phyloP scores from a whole-genome alignment of 345 rosid species.

The Salix purpurea region DNA sequence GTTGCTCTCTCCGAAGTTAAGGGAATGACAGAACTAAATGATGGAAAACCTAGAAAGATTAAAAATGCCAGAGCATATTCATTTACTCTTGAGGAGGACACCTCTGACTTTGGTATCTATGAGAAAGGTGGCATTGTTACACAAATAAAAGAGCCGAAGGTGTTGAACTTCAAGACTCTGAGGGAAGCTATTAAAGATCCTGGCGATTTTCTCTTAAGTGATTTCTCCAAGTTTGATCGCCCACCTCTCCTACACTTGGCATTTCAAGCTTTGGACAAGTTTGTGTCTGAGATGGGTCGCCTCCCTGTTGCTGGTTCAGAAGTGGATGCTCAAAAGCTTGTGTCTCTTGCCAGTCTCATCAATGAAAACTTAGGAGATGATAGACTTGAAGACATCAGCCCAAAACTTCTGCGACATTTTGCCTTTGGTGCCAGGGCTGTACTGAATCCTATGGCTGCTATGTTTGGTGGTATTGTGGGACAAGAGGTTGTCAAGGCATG shows the following conservation, averaged over 20 bases:
- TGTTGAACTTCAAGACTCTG: slow-evolving; percentile 76
- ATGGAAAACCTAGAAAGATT: slow-evolving; percentile 94
- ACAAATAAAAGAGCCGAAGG: slow-evolving; percentile 86
- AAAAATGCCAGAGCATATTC: slow-evolving; percentile 85
- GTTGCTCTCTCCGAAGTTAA: slow-evolving; percentile 94
- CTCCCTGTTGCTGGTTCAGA: slow-evolving; percentile 86
- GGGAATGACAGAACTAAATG: slow-evolving; percentile 89
- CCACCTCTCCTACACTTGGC: slow-evolving; percentile 91
- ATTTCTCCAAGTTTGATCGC: slow-evolving; percentile 87
- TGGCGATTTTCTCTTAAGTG: slow-evolving; percentile 90
- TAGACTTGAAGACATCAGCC: slow-evolving; percentile 63
- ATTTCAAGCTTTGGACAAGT: slow-evolving; percentile 85
- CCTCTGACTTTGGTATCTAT: slow-evolving; percentile 55
- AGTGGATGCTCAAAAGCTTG: slow-evolving; percentile 74
- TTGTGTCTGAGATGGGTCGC: slow-evolving; percentile 56
- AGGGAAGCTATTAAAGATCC: slow-evolving; percentile 87
- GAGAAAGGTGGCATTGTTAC: slow-evolving; percentile 95
- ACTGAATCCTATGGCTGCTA: slow-evolving; percentile 98
- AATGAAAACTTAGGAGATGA: slow-evolving; percentile 65
- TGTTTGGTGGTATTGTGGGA: slow-evolving; percentile 98
- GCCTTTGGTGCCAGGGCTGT: slow-evolving; percentile 95
- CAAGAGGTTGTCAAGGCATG: slow-evolving; percentile 99
- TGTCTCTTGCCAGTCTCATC: slow-evolving; percentile 50
- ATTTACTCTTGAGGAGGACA: slow-evolving; percentile 82
- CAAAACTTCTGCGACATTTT: slow-evolving; percentile 69